Percentiles rank a stretch among this genome's conserved stretches.
Evolutionary conservation across 1,139 yeast species (phyloP).

Genomic region (Tardiomyces digboiensis): DNA sequence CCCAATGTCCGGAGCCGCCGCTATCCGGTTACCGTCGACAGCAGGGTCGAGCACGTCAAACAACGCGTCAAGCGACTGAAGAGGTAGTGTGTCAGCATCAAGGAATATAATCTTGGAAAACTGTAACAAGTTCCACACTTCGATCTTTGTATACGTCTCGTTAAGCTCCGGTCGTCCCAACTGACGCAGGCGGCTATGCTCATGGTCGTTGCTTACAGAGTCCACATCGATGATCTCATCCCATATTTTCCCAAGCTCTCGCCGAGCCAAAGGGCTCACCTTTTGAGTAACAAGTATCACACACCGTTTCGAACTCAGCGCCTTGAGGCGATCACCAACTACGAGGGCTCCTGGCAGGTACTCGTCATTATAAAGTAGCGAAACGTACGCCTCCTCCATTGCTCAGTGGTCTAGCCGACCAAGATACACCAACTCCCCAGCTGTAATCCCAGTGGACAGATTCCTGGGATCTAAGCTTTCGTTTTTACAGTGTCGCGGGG

Average conservation of each 20-base stretch:
- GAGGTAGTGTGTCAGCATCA: constrained; percentile 76
- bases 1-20: constrained; percentile 87
- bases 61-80: constrained; percentile 35
- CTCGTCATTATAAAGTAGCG: constrained; percentile 53
- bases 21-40: constrained; percentile 12
- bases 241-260: constrained; percentile 18
- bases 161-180: constrained; percentile 69
- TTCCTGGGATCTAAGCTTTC: too few species aligned
- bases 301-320: constrained; percentile 8
- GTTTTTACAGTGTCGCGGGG: too few species aligned
- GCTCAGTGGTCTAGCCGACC: too few species aligned
- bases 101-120: constrained; percentile 60
- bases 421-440: too few species aligned
- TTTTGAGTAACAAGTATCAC: constrained; percentile 27
- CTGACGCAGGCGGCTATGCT: constrained; percentile 31
- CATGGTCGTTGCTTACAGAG: constrained; percentile 20
- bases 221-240: constrained; percentile 27
- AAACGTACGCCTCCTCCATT: constrained; percentile 52
- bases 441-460: too few species aligned
- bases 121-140: constrained; percentile 55
- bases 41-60: constrained; percentile 23
- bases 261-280: constrained; percentile 17
- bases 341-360: constrained; percentile 76
- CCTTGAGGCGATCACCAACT: constrained; percentile 36
- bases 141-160: constrained; percentile 61